Base-by-base conservation (phyloP, 2,329 filamentous ascomycete genomes). In the Aspergillus alliaceus region DNA sequence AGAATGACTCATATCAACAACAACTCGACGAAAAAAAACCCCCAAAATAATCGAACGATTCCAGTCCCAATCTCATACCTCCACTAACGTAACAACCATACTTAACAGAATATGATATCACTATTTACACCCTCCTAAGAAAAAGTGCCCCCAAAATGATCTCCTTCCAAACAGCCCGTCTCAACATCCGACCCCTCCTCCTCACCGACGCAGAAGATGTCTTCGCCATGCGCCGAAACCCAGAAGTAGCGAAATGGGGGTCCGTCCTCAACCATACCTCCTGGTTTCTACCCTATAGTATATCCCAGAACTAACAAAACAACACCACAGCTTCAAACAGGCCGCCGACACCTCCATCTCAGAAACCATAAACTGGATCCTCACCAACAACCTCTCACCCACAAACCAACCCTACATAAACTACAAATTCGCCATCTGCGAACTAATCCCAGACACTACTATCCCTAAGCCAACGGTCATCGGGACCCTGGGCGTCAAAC, bases 201-300 rank as follows among this genome's bases (percentile, higher is more conserved):
- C 22, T 50, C 11, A 15, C 34, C 4, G 58, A 64, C 35, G 56
- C 55, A 1, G 34, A 39, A 9, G 57, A 39, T 12, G 27, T 63
- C 5, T 50, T 57, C 11, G 53, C 48, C 11, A 51, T 61, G 6
- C 57, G 62, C 3, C 51, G 7, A 18, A 46, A 6, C 40, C 57
- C 24, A 14, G 40, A 29, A 7, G 58, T 57, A 4, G 59, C 62
- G 55, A 59, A 60, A 54, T 64, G 60, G 57, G 56, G 51, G 60
- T 62, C 48, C 7, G 49, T 42, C 42, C 6, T 12, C 1, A 6
- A 6, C 18, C 8, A 29, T 18, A 5, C 11, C 29, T 22, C 12
- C 11, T 35, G 18, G 12, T 29, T 24, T 35, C 25, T 40, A 14
- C 4, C 4, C 22, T n/a, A 6, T 20, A 5, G 37, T n/a, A n/a